Evolutionary conservation across 768 basidiomycete species (phyloP), one percentile per base, ranked within the genome.

Genomic region (Kwoniella sp.): DNA sequence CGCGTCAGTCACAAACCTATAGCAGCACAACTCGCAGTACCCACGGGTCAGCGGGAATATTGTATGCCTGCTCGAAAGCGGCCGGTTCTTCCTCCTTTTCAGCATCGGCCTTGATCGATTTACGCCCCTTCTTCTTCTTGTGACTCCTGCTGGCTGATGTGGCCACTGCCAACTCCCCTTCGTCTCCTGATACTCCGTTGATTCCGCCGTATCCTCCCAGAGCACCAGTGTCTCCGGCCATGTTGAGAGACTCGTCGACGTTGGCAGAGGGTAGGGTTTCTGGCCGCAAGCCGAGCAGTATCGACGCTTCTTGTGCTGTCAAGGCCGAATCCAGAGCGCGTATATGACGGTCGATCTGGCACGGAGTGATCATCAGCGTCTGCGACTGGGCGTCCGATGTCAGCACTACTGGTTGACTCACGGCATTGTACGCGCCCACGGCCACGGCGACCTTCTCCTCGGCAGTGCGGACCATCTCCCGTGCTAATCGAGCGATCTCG

Each of bases 391-490:
- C 39, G 14, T 23, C 9, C 15, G 15, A 19, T 19, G n/a, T 14
- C 19, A 5, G n/a, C n/a, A n/a, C n/a, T n/a, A n/a, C n/a, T n/a
- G n/a, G n/a, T n/a, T n/a, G 3, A 60, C 72, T 46, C 29, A 71
- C 72, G 27, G 70, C 56, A 33, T 74, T 72, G 49, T 75, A 75
- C 0, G 70, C 67, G n/a, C 66, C 71, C 2, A 66, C 54, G 14
- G 73, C 72, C 12, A 75, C 54, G 3, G 72, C 72, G 7, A 73
- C 64, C 41, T 75, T 75, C 46, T 75, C 73, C 19, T 75, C 71
- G 3, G 65, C 64, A n/a, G 67, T 66, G 33, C 69, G 17, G 8
- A 73, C 54, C 7, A 75, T 55, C n/a, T 71, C 69, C 28, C 62
- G 41, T 14, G 63, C 56, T 19, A 75, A 39, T 43, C 56, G 54